Base-by-base conservation (phyloP, 1,139 yeast species). In the Tardiomyces depauwii region DNA sequence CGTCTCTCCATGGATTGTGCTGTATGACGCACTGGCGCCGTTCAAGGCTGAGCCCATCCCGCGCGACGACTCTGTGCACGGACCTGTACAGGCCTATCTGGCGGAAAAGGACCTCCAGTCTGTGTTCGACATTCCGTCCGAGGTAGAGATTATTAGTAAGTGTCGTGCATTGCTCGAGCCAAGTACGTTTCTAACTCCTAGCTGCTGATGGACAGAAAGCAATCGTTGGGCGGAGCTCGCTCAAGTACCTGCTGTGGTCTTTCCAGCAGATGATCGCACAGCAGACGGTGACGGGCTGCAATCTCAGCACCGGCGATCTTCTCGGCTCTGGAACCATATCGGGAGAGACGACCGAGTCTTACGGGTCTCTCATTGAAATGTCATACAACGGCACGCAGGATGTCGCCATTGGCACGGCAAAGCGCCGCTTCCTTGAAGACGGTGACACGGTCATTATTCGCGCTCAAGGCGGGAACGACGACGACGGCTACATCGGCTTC, bases 281-380 rank as follows among this genome's bases (percentile, higher is more conserved):
- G 30, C 61, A 58, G 44, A 56, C 61, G 5, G 50, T 55, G 18
- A 56, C 55, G 12, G 61, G 61, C 10, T 56, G 60, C 43, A 54
- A 53, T 18, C 44, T 58, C 40, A 50, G 51, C 18, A 47, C 58
- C 5, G 61, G 61, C 12, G 61, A 58, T 43, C 47, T 58, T 39
- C 47, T 58, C 10, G 61, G 57, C n/a, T 56, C 61, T 2, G 61
- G 61, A 9, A 58, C 61, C 9, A 55, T 57, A 36, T 55, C 59
- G 18, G 18, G 7, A 55, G 58, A 10, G 42, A 42, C 5, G 47
- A 46, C 12, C 14, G 28, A 14, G 39, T 14, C 23, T 6, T 49
- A 48, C 30, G 61, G 61, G 4, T 56, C 59, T 7, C 48, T 57
- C 21, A 44, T 57, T 19, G 61, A 57, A 43, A 44, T 51, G 39